Percentiles rank a stretch among this genome's conserved stretches.
phyloP scores from a whole-genome alignment of 2,329 filamentous ascomycete species.

The Aspergillus pseudoviridinutans region DNA sequence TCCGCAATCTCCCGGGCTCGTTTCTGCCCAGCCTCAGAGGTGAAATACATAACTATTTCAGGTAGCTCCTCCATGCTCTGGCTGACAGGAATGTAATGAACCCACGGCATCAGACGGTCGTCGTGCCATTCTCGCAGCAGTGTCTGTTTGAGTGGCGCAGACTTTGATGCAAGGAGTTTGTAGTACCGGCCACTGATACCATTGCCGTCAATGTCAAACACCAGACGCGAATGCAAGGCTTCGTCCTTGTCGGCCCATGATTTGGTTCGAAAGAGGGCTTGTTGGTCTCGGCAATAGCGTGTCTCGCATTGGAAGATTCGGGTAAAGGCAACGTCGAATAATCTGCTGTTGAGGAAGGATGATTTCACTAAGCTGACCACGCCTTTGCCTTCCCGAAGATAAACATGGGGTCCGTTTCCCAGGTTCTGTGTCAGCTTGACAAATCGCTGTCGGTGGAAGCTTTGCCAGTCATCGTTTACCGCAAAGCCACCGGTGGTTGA shows the following conservation, averaged over 20 bases:
- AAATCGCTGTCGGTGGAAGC: conserved; percentile 18
- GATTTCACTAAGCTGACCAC: not conserved
- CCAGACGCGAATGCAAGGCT: conserved; percentile 9
- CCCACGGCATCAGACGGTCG: conserved; percentile 18
- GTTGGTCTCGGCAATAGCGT: conserved; percentile 11
- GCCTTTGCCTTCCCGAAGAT: conserved; percentile 3
- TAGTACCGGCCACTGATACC: conserved; percentile 21
- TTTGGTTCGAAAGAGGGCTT: conserved; percentile 7
- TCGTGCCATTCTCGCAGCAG: conserved; percentile 24
- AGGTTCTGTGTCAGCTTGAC: conserved; percentile 15
- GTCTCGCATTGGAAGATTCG: conserved; percentile 13
- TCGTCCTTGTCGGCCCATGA: conserved; percentile 14
- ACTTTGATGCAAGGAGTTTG: conserved; percentile 16
- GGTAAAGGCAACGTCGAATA: conserved; percentile 17
- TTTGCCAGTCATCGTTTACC: conserved; percentile 5
- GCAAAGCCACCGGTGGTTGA: conserved; percentile 50
- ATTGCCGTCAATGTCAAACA: conserved; percentile 22
- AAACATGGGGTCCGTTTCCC: not conserved
- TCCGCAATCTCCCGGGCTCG: conserved; percentile 13
- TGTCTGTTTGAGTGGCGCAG: conserved; percentile 18
- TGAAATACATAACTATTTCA: conserved; percentile 16
- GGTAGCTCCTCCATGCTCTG: conserved; percentile 19
- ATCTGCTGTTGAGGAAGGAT: conserved; percentile 8
- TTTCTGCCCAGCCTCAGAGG: conserved; percentile 10
- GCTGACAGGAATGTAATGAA: conserved; percentile 22